Evolutionary conservation across 768 basidiomycete genomes (phyloP).

Genomic region (Mycena floridula): DNA sequence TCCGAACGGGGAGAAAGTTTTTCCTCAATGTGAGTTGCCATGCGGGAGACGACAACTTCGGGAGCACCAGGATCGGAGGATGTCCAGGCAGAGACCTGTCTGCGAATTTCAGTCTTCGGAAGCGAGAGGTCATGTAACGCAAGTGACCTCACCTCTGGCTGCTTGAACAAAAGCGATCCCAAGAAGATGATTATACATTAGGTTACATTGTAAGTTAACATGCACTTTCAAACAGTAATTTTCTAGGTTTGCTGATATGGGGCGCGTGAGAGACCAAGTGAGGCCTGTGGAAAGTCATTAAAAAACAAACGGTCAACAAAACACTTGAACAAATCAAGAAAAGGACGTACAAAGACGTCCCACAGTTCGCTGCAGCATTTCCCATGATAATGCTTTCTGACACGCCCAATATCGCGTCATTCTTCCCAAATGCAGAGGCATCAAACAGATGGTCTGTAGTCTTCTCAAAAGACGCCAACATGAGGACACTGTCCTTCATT

Average conservation of each 20-base stretch:
- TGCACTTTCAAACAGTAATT: too few species aligned
- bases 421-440: slow-evolving; percentile 93
- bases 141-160: too few species aligned
- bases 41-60: too few species aligned
- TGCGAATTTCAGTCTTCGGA: too few species aligned
- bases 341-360: slow-evolving; percentile 78
- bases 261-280: slow-evolving; percentile 41
- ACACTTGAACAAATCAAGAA: slow-evolving; percentile 1
- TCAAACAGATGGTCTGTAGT: slow-evolving; percentile 99
- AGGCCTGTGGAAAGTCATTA: slow-evolving; percentile 31
- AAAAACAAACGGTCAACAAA: slow-evolving; percentile 2
- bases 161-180: too few species aligned
- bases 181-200: too few species aligned
- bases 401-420: slow-evolving; percentile 90
- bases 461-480: slow-evolving; percentile 99
- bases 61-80: too few species aligned
- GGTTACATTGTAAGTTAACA: too few species aligned
- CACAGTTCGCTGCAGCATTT: slow-evolving; percentile 89
- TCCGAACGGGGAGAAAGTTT: too few species aligned
- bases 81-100: too few species aligned
- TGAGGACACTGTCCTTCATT: slow-evolving; percentile 99
- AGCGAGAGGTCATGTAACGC: too few species aligned
- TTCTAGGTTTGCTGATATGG: slow-evolving; percentile 40
- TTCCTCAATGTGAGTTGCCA: too few species aligned
- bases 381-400: slow-evolving; percentile 99